A percentile compares a stretch with the other conserved stretches of the same genome.
These are phyloP conservation scores for Botrytis elliptica DNA, from an alignment of 2,329 filamentous ascomycete genomes.

Conservation along the genomic window DNA sequence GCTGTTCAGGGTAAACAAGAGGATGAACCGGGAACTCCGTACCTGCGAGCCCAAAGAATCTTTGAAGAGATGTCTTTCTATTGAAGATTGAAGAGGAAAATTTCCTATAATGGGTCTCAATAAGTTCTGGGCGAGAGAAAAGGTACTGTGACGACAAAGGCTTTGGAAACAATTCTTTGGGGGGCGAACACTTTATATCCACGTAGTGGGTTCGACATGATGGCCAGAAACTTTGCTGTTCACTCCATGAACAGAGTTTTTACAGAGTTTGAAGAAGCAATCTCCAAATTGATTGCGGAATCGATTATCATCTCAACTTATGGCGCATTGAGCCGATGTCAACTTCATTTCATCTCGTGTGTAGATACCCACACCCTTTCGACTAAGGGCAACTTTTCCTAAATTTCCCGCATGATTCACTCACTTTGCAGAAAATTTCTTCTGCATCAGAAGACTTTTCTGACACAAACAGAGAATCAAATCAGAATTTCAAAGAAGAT, in stretches of 20 bases:
- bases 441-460: background rate
- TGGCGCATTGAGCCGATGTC: too few relatives aligned
- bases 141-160: background rate
- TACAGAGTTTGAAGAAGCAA: background rate
- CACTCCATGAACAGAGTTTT: background rate
- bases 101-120: conserved; percentile 6
- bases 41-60: background rate
- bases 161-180: background rate
- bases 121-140: background rate
- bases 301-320: background rate
- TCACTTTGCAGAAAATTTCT: background rate
- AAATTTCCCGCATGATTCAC: background rate
- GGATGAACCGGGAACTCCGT: background rate
- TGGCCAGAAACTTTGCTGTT: too few relatives aligned
- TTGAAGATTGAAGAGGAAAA: background rate
- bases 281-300: background rate
- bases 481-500: background rate
- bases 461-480: background rate
- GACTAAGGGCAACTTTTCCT: background rate
- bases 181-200: background rate
- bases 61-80: background rate
- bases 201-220: background rate
- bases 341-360: background rate
- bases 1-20: background rate
- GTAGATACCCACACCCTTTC: background rate